Conservation (phyloP, 1,284 basidiomycete species). For the Vanrija sp. region DNA sequence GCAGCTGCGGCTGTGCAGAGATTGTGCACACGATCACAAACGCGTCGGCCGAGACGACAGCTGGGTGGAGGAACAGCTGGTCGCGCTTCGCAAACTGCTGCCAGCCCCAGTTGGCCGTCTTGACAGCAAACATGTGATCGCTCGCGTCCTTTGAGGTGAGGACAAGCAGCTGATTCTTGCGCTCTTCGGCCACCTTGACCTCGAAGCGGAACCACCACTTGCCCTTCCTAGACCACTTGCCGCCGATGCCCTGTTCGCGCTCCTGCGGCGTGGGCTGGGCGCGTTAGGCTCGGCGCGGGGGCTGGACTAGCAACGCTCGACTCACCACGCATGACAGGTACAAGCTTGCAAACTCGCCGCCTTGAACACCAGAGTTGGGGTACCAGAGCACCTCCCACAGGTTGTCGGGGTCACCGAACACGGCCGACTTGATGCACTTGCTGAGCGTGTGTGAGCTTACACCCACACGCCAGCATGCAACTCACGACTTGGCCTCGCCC, state of each 20-base stretch:
- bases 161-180: conserved; percentile 22
- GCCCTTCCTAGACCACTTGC: conserved; percentile 76
- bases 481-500: conserved; percentile 47
- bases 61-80: conserved; percentile 61
- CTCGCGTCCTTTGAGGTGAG: conserved; percentile 68
- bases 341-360: conserved; percentile 60
- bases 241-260: conserved; percentile 61
- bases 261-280: conserved; percentile 65
- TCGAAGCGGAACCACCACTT: conserved; percentile 80
- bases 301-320: conserved; percentile 5
- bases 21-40: conserved; percentile 77
- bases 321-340: conserved; percentile 75
- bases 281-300: background rate
- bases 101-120: conserved; percentile 83
- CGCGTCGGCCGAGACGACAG: conserved; percentile 57
- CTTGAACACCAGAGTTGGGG: conserved; percentile 65
- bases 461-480: background rate
- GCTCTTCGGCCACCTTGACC: conserved; percentile 55
- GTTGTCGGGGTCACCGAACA: conserved; percentile 49
- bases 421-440: conserved; percentile 48
- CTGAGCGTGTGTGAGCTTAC: conserved; percentile 18
- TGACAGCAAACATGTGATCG: conserved; percentile 76
- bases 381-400: conserved; percentile 67
- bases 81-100: conserved; percentile 70
- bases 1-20: conserved; percentile 61